Evolutionary conservation across 1,284 basidiomycete genomes (phyloP).

Genomic region (Coniferiporia weirii): DNA sequence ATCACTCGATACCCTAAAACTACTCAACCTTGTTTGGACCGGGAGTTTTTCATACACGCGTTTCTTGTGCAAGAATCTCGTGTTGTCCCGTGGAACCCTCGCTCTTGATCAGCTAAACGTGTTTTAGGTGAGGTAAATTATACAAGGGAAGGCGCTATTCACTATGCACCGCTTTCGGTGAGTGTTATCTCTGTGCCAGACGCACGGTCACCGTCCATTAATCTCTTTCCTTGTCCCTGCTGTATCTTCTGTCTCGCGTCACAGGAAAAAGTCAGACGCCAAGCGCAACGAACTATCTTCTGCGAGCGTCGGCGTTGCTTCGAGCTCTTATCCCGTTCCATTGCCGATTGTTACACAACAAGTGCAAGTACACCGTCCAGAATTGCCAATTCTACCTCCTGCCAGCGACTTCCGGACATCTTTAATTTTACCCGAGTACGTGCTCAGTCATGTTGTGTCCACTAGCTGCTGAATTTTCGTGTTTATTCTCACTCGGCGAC

Average conservation of each 20-base stretch:
- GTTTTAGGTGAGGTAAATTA: constrained; percentile 51
- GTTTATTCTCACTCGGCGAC: constrained; percentile 19
- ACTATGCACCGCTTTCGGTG: constrained; percentile 79
- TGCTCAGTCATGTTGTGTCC: constrained; percentile 23
- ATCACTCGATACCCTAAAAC: constrained; percentile 4
- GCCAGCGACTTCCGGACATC: constrained; percentile 76
- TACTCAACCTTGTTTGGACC: neutral
- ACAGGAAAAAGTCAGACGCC: constrained; percentile 61
- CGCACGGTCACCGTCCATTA: constrained; percentile 19
- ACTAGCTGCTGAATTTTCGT: constrained; percentile 16
- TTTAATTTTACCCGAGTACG: constrained; percentile 76
- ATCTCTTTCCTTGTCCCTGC: constrained; percentile 28
- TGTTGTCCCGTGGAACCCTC: neutral
- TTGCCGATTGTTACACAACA: constrained; percentile 26
- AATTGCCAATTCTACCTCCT: constrained; percentile 53
- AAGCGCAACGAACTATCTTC: constrained; percentile 38
- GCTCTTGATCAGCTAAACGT: constrained; percentile 44
- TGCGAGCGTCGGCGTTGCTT: constrained; percentile 3
- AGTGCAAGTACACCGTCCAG: constrained; percentile 26
- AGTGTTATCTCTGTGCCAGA: constrained; percentile 29
- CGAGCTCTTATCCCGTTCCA: constrained; percentile 22
- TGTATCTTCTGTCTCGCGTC: constrained; percentile 24
- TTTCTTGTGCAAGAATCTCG: neutral
- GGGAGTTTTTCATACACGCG: constrained; percentile 4
- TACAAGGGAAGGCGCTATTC: constrained; percentile 20